Percentiles rank a stretch among this genome's conserved stretches.
phyloP scores from a whole-genome alignment of 345 rosid genomes.

The Odontarrhena argentea region DNA sequence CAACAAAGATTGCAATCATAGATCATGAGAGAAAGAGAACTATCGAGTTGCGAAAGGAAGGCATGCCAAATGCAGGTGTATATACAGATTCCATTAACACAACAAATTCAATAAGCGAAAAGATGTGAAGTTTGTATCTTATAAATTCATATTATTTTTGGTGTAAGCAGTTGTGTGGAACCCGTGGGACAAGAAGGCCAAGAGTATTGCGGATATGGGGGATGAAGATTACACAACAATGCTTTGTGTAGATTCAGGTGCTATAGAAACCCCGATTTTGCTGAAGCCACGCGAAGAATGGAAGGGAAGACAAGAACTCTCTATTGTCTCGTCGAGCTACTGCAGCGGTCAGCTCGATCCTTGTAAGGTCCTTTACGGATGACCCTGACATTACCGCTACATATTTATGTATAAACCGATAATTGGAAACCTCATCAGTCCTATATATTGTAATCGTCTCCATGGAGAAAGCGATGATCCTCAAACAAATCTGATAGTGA shows the following conservation, averaged over 20 bases:
- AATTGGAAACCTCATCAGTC: slow-evolving; percentile 15
- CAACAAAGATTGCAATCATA: slow-evolving; percentile 74
- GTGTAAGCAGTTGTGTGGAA: slow-evolving; percentile 49
- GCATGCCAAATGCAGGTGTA: slow-evolving; percentile 60
- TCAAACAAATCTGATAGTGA: slow-evolving; percentile 22
- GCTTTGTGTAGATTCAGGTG: slow-evolving; percentile 48
- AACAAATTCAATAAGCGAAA: background rate
- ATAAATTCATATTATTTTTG: background rate
- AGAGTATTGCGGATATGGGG: slow-evolving; percentile 44
- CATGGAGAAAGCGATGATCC: slow-evolving; percentile 12
- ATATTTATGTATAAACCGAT: background rate
- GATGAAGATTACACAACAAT: slow-evolving; percentile 54
- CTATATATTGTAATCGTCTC: slow-evolving; percentile 1
- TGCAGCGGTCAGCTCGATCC: slow-evolving; percentile 51
- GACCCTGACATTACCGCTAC: slow-evolving; percentile 33
- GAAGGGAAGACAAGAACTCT: slow-evolving; percentile 26
- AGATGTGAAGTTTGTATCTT: slow-evolving; percentile 3
- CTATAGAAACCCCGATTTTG: slow-evolving; percentile 24
- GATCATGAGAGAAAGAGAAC: slow-evolving; percentile 93
- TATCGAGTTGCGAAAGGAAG: slow-evolving; percentile 68
- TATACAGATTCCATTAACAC: background rate
- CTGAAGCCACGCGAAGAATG: slow-evolving; percentile 35
- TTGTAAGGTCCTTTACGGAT: slow-evolving; percentile 63
- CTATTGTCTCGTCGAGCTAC: slow-evolving; percentile 26
- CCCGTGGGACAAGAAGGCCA: slow-evolving; percentile 55